A percentile compares a stretch with the other conserved stretches of the same genome.
Evolutionary conservation across 1,284 basidiomycete genomes (phyloP).

Genomic region (Stygiomarasmius scandens): DNA sequence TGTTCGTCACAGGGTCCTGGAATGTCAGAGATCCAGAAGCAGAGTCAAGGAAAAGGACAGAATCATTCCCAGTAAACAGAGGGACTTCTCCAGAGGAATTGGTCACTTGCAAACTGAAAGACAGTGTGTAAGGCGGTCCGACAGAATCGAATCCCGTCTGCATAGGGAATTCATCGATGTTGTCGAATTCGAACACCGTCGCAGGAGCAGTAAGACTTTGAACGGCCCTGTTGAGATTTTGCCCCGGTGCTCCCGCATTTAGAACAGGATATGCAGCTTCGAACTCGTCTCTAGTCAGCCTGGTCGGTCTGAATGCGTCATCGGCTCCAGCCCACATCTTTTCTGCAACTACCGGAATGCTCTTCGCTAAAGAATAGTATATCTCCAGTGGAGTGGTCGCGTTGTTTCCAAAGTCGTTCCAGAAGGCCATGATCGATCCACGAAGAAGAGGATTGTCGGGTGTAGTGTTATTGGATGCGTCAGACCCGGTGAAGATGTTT

Average conservation of each 20-base stretch:
- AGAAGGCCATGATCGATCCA: conserved; percentile 39
- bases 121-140: conserved; percentile 46
- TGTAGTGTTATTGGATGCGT: conserved; percentile 33
- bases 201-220: conserved; percentile 19
- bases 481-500: conserved; percentile 32
- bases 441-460: conserved; percentile 29
- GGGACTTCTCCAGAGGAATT: conserved; percentile 7
- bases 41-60: conserved; percentile 33
- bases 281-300: conserved; percentile 33
- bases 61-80: conserved; percentile 41
- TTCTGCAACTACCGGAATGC: conserved; percentile 36
- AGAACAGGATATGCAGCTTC: conserved; percentile 30
- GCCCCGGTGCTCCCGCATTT: conserved; percentile 35
- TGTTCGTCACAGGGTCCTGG: conserved; percentile 34
- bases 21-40: conserved; percentile 36
- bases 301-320: conserved; percentile 22
- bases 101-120: conserved; percentile 34
- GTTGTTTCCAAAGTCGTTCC: conserved; percentile 44
- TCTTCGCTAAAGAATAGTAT: conserved; percentile 37
- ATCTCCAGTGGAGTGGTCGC: conserved; percentile 41
- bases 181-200: conserved; percentile 27
- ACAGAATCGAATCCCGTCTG: conserved; percentile 39
- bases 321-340: conserved; percentile 40
- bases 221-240: conserved; percentile 38
- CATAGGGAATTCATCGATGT: conserved; percentile 16